A percentile compares a stretch with the other conserved stretches of the same genome.
Conservation (phyloP, 371 early-diverging fungal genomes). For the Saksenaea vasiformis region DNA sequence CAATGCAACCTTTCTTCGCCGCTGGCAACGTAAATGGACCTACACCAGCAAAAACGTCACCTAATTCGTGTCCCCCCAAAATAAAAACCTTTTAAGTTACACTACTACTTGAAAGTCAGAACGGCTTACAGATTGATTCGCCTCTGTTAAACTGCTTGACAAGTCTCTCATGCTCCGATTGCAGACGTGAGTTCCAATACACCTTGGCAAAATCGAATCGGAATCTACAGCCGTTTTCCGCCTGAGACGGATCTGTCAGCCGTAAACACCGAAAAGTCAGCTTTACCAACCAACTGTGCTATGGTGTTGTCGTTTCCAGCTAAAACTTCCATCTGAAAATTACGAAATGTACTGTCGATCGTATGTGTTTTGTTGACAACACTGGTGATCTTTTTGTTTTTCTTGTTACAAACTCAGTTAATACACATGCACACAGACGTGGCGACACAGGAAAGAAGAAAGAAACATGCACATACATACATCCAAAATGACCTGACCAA, state of each 20-base stretch:
- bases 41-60: constrained; percentile 96
- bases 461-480: constrained; percentile 36
- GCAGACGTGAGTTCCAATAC: constrained; percentile 98
- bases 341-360: constrained; percentile 92
- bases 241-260: constrained; percentile 35
- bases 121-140: constrained; percentile 66
- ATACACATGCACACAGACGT: background rate
- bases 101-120: background rate
- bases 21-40: constrained; percentile 98
- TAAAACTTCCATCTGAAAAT: constrained; percentile 93
- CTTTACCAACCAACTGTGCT: constrained; percentile 71
- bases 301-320: constrained; percentile 85
- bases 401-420: constrained; percentile 34
- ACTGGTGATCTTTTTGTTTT: constrained; percentile 79
- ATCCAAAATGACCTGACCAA: constrained; percentile 93
- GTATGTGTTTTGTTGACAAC: constrained; percentile 94
- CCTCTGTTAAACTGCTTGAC: constrained; percentile 69
- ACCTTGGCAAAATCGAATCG: constrained; percentile 94
- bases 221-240: constrained; percentile 89
- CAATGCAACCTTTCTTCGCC: constrained; percentile 76
- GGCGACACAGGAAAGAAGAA: too few species aligned
- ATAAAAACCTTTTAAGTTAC: background rate
- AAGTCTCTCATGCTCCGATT: constrained; percentile 89
- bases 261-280: background rate
- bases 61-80: constrained; percentile 29